Conservation (phyloP, 345 rosid genomes). For the Excoecaria agallocha region DNA sequence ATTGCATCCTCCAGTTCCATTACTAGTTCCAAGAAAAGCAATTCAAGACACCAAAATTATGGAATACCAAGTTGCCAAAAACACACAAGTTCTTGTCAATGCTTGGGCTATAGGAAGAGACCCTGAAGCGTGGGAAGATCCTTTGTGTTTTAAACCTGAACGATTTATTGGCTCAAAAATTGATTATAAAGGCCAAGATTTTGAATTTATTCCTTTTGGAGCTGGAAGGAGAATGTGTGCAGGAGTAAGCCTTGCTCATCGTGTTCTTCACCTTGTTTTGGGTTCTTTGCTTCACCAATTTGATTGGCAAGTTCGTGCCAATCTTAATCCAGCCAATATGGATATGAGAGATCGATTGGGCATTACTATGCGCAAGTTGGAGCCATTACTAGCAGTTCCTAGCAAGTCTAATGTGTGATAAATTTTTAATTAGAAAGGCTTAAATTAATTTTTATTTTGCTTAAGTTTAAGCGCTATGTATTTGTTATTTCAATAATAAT, state of each 20-base stretch:
- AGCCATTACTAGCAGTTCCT: not conserved
- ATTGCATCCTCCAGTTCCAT: constrained; percentile 57
- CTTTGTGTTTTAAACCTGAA: constrained; percentile 36
- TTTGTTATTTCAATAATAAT: no score
- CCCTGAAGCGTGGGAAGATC: constrained; percentile 46
- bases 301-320: constrained; percentile 29
- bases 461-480: no score
- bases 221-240: constrained; percentile 51
- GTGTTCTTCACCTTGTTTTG: constrained; percentile 27
- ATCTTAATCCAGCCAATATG: constrained; percentile 2
- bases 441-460: no score
- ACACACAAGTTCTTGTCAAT: constrained; percentile 50
- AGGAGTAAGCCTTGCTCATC: constrained; percentile 38
- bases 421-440: no score
- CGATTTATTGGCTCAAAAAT: constrained; percentile 38
- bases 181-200: constrained; percentile 43
- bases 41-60: constrained; percentile 40
- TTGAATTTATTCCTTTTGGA: constrained; percentile 47
- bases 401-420: no score
- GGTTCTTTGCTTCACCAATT: constrained; percentile 46
- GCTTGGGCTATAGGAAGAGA: constrained; percentile 70
- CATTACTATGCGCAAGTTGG: not conserved
- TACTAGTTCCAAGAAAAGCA: constrained; percentile 54
- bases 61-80: constrained; percentile 50
- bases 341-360: constrained; percentile 32